Base-by-base conservation (phyloP, 805 yeast genomes). In the Candida pini region DNA sequence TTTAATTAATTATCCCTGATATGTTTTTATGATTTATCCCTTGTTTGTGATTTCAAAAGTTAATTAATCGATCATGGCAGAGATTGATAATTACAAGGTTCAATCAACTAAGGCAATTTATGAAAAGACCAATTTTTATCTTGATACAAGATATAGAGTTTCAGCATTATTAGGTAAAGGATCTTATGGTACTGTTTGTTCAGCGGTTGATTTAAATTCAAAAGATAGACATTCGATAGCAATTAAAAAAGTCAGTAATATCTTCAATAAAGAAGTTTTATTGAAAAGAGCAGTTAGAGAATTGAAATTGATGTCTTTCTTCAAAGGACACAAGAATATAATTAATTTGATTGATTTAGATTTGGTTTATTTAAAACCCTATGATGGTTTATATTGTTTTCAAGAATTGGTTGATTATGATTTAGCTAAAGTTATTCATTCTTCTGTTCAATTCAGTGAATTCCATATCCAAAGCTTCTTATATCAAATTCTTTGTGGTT, bases 391-490 rank as follows among this genome's bases (percentile, higher is more conserved):
- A 18, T 89, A 89, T 54, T 84, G 96, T 54, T 82, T 79, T 54
- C 95, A 88, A 55, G 97, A 89, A 52, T 64, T 83, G 38, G 76
- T 83, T 48, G 95, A 85, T 47, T 80, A 73, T 51, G 97, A 89
- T 56, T 64, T 89, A 43, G 81, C 89, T 1, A 65, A 75, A 38
- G 88, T 89, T n/a, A 81, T 89, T 26, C 82, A 81, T 45, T 80
- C 88, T 0, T 62, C 78, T 0, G 81, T 78, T 13, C 86, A 81
- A 43, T 75, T 89, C 47, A 76, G 90, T n/a, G 92, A 85, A 42
- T 81, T 79, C 54, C 96, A 88, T 51, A 75, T 86, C 20, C 80
- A 79, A 49, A 72, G 73, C 41, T 82, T 86, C 46, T 54, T 77
- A 26, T 88, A 87, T 53, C 97, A 89, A 56, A 73, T 89, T 2